Evolutionary conservation across 1,284 basidiomycete species (phyloP).

Genomic region (Apiotrichum mycotoxinovorans): DNA sequence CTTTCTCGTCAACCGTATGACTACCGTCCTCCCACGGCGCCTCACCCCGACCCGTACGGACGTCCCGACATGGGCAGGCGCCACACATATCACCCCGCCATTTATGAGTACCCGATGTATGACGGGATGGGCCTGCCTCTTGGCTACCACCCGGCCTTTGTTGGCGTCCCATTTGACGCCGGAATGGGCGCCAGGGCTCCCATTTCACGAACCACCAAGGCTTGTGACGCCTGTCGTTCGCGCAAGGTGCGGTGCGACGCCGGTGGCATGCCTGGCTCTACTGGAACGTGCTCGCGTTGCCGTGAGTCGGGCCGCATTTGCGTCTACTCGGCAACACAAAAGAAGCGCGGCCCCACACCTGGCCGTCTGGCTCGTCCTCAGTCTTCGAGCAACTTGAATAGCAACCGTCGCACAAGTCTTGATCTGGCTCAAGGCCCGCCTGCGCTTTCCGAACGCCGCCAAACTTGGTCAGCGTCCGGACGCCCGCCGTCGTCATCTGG

Average conservation of each 20-base stretch:
- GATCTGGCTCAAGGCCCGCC: not conserved
- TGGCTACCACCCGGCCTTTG: not conserved
- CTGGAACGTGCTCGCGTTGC: conserved; percentile 38
- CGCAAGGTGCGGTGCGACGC: conserved; percentile 47
- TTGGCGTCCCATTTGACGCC: conserved; percentile 1
- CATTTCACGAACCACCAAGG: conserved; percentile 45
- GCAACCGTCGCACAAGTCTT: not conserved
- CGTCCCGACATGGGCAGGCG: conserved; percentile 1
- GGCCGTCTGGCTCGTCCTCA: conserved; percentile 15
- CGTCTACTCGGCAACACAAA: conserved; percentile 42
- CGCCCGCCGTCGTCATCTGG: not conserved
- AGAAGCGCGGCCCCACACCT: conserved; percentile 45
- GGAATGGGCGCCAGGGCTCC: conserved; percentile 34
- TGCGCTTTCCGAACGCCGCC: not conserved
- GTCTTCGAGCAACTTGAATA: not conserved
- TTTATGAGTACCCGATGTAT: conserved; percentile 1
- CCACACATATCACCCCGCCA: conserved; percentile 8
- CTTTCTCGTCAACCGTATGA: not conserved
- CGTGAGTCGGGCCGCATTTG: conserved; percentile 39
- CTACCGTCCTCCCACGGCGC: not conserved
- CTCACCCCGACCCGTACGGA: conserved; percentile 1
- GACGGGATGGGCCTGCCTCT: not conserved
- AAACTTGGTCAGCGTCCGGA: not conserved
- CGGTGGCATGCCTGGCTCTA: conserved; percentile 32
- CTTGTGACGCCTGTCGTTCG: conserved; percentile 45